phyloP scores from a whole-genome alignment of 2,329 filamentous ascomycete genomes.

The Chaetoscypha palmicola region DNA sequence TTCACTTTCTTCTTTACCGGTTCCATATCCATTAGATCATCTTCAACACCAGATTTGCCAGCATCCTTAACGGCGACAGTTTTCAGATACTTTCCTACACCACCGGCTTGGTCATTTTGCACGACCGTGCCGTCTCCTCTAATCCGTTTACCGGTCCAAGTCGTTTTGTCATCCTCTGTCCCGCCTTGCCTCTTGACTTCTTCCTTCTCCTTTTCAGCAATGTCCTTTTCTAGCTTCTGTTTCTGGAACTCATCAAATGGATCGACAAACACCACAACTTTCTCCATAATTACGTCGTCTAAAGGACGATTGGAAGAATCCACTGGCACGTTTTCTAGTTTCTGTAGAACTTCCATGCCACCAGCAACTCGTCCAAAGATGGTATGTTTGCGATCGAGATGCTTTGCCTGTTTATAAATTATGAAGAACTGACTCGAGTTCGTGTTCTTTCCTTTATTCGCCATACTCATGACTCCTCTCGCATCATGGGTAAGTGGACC shows the following conservation, averaged over 20 bases:
- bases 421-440: conserved; percentile 96
- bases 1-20: conserved; percentile 77
- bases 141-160: conserved; percentile 93
- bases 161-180: conserved; percentile 80
- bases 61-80: conserved; percentile 39
- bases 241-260: conserved; percentile 91
- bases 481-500: conserved; percentile 78
- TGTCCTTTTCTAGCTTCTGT: conserved; percentile 60
- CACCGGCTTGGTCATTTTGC: conserved; percentile 35
- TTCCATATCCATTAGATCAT: conserved; percentile 57
- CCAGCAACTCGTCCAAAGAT: conserved; percentile 84
- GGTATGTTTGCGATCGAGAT: conserved; percentile 94
- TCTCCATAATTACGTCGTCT: conserved; percentile 71
- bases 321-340: conserved; percentile 70
- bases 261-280: conserved; percentile 82
- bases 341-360: conserved; percentile 62
- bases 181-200: conserved; percentile 59
- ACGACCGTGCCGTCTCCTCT: conserved; percentile 57
- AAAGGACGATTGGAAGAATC: conserved; percentile 71
- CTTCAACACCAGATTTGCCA: conserved; percentile 46
- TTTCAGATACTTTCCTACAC: conserved; percentile 78
- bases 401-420: conserved; percentile 74
- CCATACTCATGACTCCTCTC: conserved; percentile 83
- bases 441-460: conserved; percentile 97
- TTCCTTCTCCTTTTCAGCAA: conserved; percentile 49